Evolutionary conservation across 1,284 basidiomycete species (phyloP).

Genomic region (Macrocystidia cucumis): DNA sequence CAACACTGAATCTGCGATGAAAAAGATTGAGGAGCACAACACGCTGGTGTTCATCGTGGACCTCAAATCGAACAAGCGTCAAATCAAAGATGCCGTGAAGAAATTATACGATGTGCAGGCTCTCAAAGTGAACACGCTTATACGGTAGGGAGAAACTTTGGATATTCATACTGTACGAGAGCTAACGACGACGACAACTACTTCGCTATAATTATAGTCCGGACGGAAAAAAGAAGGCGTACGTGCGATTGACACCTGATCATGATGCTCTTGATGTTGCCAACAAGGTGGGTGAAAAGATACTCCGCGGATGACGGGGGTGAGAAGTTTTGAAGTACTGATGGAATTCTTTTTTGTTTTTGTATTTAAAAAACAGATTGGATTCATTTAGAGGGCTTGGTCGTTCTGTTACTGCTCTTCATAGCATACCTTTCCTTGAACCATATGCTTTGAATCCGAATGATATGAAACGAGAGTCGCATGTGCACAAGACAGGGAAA

Average conservation of each 20-base stretch:
- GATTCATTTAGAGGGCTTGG: slow-evolving; percentile 14
- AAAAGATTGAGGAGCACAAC: slow-evolving; percentile 99
- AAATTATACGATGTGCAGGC: slow-evolving; percentile 98
- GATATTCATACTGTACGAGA: background rate
- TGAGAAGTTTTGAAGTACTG: too few species aligned
- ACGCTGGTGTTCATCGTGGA: slow-evolving; percentile 98
- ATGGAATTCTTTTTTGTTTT: background rate
- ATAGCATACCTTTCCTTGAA: too few species aligned
- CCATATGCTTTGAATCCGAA: too few species aligned
- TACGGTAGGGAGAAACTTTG: slow-evolving; percentile 58
- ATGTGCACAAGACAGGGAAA: too few species aligned
- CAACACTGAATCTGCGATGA: slow-evolving; percentile 87
- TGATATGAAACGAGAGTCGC: too few species aligned
- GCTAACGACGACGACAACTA: background rate
- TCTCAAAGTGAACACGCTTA: slow-evolving; percentile 96
- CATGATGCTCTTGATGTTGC: slow-evolving; percentile 97
- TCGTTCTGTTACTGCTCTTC: too few species aligned
- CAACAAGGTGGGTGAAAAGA: slow-evolving; percentile 95
- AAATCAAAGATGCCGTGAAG: slow-evolving; percentile 99
- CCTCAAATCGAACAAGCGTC: slow-evolving; percentile 92
- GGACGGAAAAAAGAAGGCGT: slow-evolving; percentile 99
- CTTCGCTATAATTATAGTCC: slow-evolving; percentile 47
- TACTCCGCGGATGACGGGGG: too few species aligned
- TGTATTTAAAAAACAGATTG: slow-evolving; percentile 9
- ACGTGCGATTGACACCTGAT: slow-evolving; percentile 91